A percentile compares a stretch with the other conserved stretches of the same genome.
These are phyloP conservation scores for Coniosporium apollinis DNA, from an alignment of 495 filamentous ascomycete genomes.

Conservation along the genomic window DNA sequence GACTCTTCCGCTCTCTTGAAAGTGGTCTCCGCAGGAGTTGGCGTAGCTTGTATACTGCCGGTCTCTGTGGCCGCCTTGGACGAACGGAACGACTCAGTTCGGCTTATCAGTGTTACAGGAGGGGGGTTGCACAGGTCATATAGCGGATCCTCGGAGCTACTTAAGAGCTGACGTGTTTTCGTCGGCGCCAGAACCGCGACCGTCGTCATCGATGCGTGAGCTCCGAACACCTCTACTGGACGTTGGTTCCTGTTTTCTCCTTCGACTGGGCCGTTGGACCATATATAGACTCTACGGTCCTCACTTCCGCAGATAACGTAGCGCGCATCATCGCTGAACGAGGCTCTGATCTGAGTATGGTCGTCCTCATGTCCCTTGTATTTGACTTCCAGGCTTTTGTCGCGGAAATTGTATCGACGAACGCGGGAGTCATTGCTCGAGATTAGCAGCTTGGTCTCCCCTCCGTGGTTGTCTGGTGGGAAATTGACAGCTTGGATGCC, in stretches of 20 bases:
- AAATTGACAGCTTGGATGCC: constrained; percentile 65
- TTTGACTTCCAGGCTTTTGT: constrained; percentile 73
- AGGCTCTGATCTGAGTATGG: constrained; percentile 81
- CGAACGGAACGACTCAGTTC: constrained; percentile 39
- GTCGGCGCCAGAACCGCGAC: constrained; percentile 70
- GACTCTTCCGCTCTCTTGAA: constrained; percentile 40
- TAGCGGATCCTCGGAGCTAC: constrained; percentile 72
- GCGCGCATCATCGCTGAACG: constrained; percentile 71
- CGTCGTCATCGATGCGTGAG: constrained; percentile 77
- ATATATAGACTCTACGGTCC: constrained; percentile 77
- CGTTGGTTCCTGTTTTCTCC: constrained; percentile 62
- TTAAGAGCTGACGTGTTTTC: constrained; percentile 58
- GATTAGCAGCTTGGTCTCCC: constrained; percentile 71
- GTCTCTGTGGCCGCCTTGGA: constrained; percentile 13
- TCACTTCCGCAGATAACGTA: constrained; percentile 92
- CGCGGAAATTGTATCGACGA: constrained; percentile 73
- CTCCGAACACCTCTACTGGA: constrained; percentile 74
- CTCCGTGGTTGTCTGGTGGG: constrained; percentile 42
- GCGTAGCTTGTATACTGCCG: constrained; percentile 13
- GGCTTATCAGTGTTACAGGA: constrained; percentile 64
- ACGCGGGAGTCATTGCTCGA: constrained; percentile 93
- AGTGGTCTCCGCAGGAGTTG: constrained; percentile 24
- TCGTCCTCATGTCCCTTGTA: constrained; percentile 85
- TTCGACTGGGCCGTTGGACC: constrained; percentile 44
- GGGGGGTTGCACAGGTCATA: constrained; percentile 96